Base-by-base conservation (phyloP, 2,329 filamentous ascomycete species). In the Ophiostoma perfectum region DNA sequence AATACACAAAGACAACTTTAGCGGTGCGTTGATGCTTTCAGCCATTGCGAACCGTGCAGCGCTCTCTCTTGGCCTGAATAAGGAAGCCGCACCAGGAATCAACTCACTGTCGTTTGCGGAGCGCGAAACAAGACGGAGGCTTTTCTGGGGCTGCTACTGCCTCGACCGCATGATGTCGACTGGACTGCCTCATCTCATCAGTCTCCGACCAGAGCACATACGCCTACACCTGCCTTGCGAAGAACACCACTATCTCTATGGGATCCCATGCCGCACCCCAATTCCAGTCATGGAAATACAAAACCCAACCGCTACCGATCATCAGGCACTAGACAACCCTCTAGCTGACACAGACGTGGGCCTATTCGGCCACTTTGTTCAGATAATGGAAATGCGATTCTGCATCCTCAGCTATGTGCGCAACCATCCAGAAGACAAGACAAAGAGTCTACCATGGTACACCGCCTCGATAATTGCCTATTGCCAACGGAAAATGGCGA, bases 131-230 rank as follows among this genome's bases (percentile, higher is more conserved):
- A 49, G 47, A 8, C 65, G 65, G 4, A 49, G 65, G 3, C 49
- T 66, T 7, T 66, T 66, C 38, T 66, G 64, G 64, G 64, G 38
- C 11, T 66, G 65, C 8, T 66, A 66, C 16, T 66, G 65, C 47
- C 47, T 66, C 12, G 65, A 66, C 36, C 65, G 65, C 16, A 66
- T 66, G 39, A 66, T 66, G 65, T 58, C 65, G 5, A 58, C 49
- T 39, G 39, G 65, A 5, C 38, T 58, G 38, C 12, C 65, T 16
- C 47, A 66, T 7, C 39, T 66, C 0, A 44, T 39, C 27, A 66
- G 7, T 6, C 38, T 66, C 12, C 47, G 47, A 2, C 27, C 49
- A 9, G n/a, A 58, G 65, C 9, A 55, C n/a, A 27, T 55, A 55
- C 49, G 27, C 12, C 49, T 55, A 9, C 49, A 55, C 11, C 49